Conservation (phyloP, 331 rosid species). For the Acacia concinna region DNA sequence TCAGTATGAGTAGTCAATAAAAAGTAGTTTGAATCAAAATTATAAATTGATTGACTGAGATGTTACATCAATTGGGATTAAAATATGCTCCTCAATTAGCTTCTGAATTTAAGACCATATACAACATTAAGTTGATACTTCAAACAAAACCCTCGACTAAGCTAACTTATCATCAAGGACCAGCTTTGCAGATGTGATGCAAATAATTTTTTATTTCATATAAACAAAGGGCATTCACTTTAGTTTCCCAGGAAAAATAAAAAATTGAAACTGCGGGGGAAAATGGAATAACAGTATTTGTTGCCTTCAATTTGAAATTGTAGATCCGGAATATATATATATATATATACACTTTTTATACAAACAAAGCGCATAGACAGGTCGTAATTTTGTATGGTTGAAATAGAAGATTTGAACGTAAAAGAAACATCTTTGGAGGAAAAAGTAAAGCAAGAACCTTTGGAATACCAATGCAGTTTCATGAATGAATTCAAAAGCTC, state of each 20-base stretch:
- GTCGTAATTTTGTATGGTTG: background rate
- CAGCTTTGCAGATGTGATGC: background rate
- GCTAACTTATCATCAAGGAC: background rate
- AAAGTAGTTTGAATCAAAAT: too few relatives aligned
- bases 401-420: background rate
- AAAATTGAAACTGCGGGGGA: background rate
- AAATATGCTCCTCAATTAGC: background rate
- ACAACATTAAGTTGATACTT: background rate
- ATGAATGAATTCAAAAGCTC: background rate
- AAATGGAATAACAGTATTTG: background rate
- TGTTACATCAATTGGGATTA: too few relatives aligned
- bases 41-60: too few relatives aligned
- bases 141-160: constrained; percentile 1
- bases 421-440: background rate
- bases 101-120: too few relatives aligned
- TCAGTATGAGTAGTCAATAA: too few relatives aligned
- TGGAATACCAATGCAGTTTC: background rate
- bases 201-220: background rate
- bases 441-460: background rate
- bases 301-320: background rate
- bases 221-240: background rate
- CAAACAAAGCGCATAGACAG: background rate
- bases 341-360: background rate
- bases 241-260: background rate
- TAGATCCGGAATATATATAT: background rate